phyloP scores from a whole-genome alignment of 768 basidiomycete species.

The Suillus cothurnatus region DNA sequence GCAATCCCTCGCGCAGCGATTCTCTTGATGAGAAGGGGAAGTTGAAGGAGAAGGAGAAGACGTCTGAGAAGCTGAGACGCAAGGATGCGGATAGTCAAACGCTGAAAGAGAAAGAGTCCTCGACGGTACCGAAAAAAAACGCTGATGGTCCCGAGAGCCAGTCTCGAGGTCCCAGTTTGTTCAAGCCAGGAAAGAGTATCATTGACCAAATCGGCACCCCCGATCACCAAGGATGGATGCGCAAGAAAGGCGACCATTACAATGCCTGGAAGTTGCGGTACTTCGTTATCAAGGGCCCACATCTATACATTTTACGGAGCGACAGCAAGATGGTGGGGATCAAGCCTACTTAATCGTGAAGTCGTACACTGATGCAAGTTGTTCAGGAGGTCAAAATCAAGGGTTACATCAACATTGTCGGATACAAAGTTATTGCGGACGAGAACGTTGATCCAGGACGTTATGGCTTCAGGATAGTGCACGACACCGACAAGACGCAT shows the following conservation, averaged over 20 bases:
- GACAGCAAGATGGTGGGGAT: constrained; percentile 52
- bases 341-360: constrained; percentile 1
- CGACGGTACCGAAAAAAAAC: not conserved
- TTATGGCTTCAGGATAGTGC: constrained; percentile 94
- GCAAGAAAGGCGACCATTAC: constrained; percentile 93
- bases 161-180: constrained; percentile 34
- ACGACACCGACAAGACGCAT: constrained; percentile 85
- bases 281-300: constrained; percentile 89
- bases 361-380: constrained; percentile 3
- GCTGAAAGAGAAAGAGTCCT: constrained; percentile 15
- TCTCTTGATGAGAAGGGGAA: constrained; percentile 26
- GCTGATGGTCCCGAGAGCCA: not conserved
- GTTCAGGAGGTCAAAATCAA: constrained; percentile 90
- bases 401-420: constrained; percentile 90
- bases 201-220: constrained; percentile 89
- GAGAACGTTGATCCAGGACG: constrained; percentile 90
- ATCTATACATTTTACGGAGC: constrained; percentile 86
- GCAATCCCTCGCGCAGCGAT: constrained; percentile 24
- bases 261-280: constrained; percentile 92
- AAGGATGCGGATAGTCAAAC: constrained; percentile 24
- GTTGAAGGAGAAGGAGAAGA: constrained; percentile 27
- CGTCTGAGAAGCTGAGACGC: constrained; percentile 17
- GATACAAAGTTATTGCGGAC: constrained; percentile 92
- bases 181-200: constrained; percentile 70
- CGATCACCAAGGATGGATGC: constrained; percentile 93